phyloP scores from a whole-genome alignment of 1,284 basidiomycete species.

The Volvariella volvacea region DNA sequence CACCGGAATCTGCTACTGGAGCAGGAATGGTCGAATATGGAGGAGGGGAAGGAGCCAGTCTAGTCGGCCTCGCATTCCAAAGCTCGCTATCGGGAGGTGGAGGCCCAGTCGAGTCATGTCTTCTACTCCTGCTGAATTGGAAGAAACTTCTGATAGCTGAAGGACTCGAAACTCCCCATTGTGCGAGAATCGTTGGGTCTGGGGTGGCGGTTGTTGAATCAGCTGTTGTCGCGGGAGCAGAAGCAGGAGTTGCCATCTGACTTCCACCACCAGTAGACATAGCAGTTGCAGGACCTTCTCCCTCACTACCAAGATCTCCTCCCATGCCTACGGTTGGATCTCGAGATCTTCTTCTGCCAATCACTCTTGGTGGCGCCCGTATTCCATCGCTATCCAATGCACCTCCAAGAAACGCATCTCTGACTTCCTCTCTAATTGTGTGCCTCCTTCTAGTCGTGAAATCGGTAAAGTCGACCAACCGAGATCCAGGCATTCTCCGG shows the following conservation, averaged over 20 bases:
- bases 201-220: constrained; percentile 20
- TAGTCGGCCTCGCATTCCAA: too few species aligned
- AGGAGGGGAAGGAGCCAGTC: too few species aligned
- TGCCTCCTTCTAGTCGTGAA: constrained; percentile 57
- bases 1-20: neutral
- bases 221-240: constrained; percentile 15
- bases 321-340: too few species aligned
- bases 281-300: constrained; percentile 21
- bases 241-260: too few species aligned
- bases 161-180: too few species aligned
- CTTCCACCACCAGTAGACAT: constrained; percentile 11
- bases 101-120: constrained; percentile 16
- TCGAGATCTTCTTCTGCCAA: too few species aligned
- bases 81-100: too few species aligned
- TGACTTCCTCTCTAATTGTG: constrained; percentile 15
- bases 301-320: neutral
- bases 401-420: too few species aligned
- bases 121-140: constrained; percentile 30
- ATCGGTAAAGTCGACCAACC: constrained; percentile 60
- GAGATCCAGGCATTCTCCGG: constrained; percentile 17
- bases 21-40: constrained; percentile 1
- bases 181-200: too few species aligned
- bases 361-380: too few species aligned
- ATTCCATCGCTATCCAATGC: constrained; percentile 13
- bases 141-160: constrained; percentile 31